Base-by-base conservation (phyloP, 306 rosid genomes). In the Medicago ruthenica region DNA sequence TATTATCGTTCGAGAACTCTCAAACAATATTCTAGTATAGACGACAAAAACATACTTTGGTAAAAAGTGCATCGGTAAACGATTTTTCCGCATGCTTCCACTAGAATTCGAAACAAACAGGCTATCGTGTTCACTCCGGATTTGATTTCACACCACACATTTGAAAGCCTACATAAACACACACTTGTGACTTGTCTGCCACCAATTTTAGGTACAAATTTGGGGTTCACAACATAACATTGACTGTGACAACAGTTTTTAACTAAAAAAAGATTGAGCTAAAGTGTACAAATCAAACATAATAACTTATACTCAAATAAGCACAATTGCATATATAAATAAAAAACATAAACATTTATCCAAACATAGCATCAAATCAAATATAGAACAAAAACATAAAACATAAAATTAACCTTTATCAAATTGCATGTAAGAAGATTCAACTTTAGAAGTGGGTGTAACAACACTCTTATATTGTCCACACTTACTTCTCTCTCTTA, bases 381-480 rank as follows among this genome's bases (percentile, higher is more conserved):
- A 34, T 5, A 34, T 7, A n/a, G n/a, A 50, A n/a, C 1, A n/a
- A 50, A 14, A 15, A 48, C 15, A 17, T 3, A 54, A 70, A 10
- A 1, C 13, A 21, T 11, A 15, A 18, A 77, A 60, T 18, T 39
- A 34, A 80, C 84, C 84, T 87, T 94, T 91, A 67, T 87, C 98
- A 77, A 91, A 94, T 9, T 92, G 98, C 88, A 94, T 86, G 39
- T 80, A 94, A 14, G 96, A 94, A 14, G 96, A 77, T 57, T 94
- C 98, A 83, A 94, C 85, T 79, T 91, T 94, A 4, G 66, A 86
- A 1, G 73, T 86, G 11, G 90, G 88, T 2, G 90, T 83, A 65
- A 87, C 89, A 65, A 87, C 89, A 68, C 74, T 88, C 84, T 91
- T 91, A 63, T 83, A 83, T 75, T 84, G 89, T 5, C 79, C 65